Evolutionary conservation across 2,329 filamentous ascomycete genomes (phyloP).

Genomic region (Neonectria coccinea): DNA sequence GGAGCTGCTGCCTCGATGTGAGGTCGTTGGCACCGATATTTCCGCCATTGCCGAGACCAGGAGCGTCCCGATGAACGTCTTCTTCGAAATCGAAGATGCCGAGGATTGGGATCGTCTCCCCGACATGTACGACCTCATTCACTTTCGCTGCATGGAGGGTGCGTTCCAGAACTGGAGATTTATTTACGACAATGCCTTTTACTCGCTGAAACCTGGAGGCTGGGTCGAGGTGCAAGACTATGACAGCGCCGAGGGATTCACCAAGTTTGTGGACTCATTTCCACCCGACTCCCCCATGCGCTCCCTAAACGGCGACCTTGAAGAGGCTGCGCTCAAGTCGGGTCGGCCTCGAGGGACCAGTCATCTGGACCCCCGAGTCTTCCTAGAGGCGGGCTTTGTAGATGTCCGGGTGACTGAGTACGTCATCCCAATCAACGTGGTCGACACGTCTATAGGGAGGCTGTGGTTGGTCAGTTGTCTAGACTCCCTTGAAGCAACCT

Average conservation of each 20-base stretch:
- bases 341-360: conserved; percentile 59
- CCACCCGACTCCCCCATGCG: conserved; percentile 59
- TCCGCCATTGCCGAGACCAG: conserved; percentile 67
- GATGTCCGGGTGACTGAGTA: conserved; percentile 62
- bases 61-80: conserved; percentile 68
- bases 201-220: conserved; percentile 67
- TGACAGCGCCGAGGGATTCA: conserved; percentile 56
- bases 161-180: conserved; percentile 67
- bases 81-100: conserved; percentile 70
- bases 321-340: conserved; percentile 57
- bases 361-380: conserved; percentile 59
- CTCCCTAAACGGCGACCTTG: conserved; percentile 55
- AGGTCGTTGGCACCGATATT: conserved; percentile 70
- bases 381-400: conserved; percentile 63
- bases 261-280: conserved; percentile 53
- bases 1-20: conserved; percentile 64
- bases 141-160: conserved; percentile 67
- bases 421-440: conserved; percentile 60
- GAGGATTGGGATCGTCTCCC: conserved; percentile 68
- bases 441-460: conserved; percentile 61
- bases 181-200: conserved; percentile 65
- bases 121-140: conserved; percentile 67
- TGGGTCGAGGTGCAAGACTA: conserved; percentile 69
- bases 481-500: conserved; percentile 62
- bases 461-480: conserved; percentile 66